These are phyloP conservation scores for Rhipidocladum racemiflorum DNA, from an alignment of 176 grass and related monocot species.

Conservation along the genomic window DNA sequence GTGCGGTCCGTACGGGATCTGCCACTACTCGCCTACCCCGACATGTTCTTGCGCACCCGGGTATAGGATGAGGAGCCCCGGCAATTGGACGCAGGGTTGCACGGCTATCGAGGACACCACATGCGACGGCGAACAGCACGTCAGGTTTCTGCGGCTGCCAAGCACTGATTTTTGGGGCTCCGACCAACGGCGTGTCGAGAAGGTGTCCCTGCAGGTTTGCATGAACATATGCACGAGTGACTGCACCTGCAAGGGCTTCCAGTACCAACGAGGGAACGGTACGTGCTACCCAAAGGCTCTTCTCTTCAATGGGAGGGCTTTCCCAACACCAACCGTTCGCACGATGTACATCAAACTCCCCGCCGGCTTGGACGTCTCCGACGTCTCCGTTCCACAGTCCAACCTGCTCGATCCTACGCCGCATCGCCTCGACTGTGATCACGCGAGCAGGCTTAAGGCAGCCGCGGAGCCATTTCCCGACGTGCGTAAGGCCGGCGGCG, in stretches of 20 bases:
- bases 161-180: conserved; percentile 48
- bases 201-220: neutral
- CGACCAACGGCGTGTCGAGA: conserved; percentile 18
- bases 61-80: conserved; percentile 32
- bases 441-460: neutral
- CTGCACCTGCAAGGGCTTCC: conserved; percentile 46
- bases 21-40: conserved; percentile 36
- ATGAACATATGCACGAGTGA: neutral
- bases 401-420: conserved; percentile 11
- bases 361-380: neutral
- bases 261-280: conserved; percentile 43
- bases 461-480: neutral
- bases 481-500: neutral
- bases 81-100: conserved; percentile 47
- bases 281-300: conserved; percentile 46
- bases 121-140: neutral
- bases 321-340: conserved; percentile 30
- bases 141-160: conserved; percentile 18
- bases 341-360: conserved; percentile 49
- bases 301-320: conserved; percentile 49
- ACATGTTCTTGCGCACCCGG: conserved; percentile 46
- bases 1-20: conserved; percentile 40
- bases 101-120: neutral
- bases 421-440: neutral
- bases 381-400: conserved; percentile 8